phyloP scores from a whole-genome alignment of 2,329 filamentous ascomycete species.

The Zasmidium angulare region DNA sequence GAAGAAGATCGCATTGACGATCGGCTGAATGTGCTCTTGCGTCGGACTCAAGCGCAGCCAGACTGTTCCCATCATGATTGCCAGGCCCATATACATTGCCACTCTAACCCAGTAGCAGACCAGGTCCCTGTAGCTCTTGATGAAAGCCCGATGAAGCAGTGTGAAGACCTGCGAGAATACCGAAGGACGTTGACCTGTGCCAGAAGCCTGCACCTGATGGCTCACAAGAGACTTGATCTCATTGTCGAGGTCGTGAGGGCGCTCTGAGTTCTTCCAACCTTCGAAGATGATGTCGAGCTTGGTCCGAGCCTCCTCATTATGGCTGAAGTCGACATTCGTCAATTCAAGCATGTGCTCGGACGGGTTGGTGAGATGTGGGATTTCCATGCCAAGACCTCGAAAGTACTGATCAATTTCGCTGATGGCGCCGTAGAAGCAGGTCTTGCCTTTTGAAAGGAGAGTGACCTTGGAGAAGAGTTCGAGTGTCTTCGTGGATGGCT shows the following conservation, averaged over 20 bases:
- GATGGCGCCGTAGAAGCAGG: conserved; percentile 69
- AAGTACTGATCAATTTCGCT: conserved; percentile 59
- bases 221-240: conserved; percentile 15
- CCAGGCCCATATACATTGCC: conserved; percentile 74
- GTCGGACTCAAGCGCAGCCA: conserved; percentile 69
- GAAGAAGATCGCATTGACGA: conserved; percentile 72
- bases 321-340: conserved; percentile 73
- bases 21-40: conserved; percentile 72
- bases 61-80: conserved; percentile 83
- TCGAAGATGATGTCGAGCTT: conserved; percentile 52
- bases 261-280: conserved; percentile 52
- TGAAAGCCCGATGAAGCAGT: conserved; percentile 72
- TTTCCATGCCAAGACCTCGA: conserved; percentile 53
- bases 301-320: conserved; percentile 32
- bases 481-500: conserved; percentile 75
- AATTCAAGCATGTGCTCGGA: conserved; percentile 75
- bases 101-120: conserved; percentile 78
- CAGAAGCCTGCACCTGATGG: conserved; percentile 7
- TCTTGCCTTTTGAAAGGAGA: conserved; percentile 66
- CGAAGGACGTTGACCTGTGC: conserved; percentile 6
- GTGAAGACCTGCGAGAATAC: conserved; percentile 42
- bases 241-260: conserved; percentile 8
- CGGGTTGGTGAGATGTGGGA: conserved; percentile 70
- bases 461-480: conserved; percentile 73
- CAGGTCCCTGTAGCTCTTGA: conserved; percentile 79